Conservation (phyloP, 2,329 filamentous ascomycete genomes). For the Aspergillus arachidicola region DNA sequence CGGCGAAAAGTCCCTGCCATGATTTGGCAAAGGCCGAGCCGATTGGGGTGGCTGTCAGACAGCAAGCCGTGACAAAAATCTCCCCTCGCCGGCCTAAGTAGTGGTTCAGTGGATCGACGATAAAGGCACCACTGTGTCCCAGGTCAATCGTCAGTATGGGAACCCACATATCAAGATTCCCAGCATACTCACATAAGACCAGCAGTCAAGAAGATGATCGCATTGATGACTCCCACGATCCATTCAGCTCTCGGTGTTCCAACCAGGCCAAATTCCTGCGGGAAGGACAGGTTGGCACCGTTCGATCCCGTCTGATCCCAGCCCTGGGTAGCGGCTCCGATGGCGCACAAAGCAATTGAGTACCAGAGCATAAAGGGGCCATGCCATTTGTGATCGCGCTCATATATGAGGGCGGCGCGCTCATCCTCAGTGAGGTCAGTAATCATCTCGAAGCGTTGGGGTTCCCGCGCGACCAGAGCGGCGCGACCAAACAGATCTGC, state of each 20-base stretch:
- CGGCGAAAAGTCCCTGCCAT: slow-evolving; percentile 59
- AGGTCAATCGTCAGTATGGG: slow-evolving; percentile 30
- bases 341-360: slow-evolving; percentile 51
- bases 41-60: slow-evolving; percentile 68
- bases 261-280: slow-evolving; percentile 45
- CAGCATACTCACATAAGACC: slow-evolving; percentile 24
- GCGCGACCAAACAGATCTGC: slow-evolving; percentile 39
- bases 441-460: slow-evolving; percentile 28
- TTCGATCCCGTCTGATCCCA: slow-evolving; percentile 59
- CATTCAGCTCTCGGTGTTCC: slow-evolving; percentile 51
- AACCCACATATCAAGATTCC: slow-evolving; percentile 9
- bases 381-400: slow-evolving; percentile 51
- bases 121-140: slow-evolving; percentile 56
- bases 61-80: slow-evolving; percentile 64
- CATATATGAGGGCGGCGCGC: slow-evolving; percentile 44
- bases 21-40: slow-evolving; percentile 62
- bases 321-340: slow-evolving; percentile 53
- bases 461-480: slow-evolving; percentile 39
- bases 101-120: slow-evolving; percentile 66
- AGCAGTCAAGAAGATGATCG: slow-evolving; percentile 48
- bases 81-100: slow-evolving; percentile 62
- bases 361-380: slow-evolving; percentile 50
- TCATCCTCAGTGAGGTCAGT: slow-evolving; percentile 46
- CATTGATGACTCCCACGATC: slow-evolving; percentile 67
- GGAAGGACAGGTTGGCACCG: slow-evolving; percentile 55